These are phyloP conservation scores for Chaetomiaceae sp. DNA, from an alignment of 2,329 filamentous ascomycete genomes.

Conservation along the genomic window DNA sequence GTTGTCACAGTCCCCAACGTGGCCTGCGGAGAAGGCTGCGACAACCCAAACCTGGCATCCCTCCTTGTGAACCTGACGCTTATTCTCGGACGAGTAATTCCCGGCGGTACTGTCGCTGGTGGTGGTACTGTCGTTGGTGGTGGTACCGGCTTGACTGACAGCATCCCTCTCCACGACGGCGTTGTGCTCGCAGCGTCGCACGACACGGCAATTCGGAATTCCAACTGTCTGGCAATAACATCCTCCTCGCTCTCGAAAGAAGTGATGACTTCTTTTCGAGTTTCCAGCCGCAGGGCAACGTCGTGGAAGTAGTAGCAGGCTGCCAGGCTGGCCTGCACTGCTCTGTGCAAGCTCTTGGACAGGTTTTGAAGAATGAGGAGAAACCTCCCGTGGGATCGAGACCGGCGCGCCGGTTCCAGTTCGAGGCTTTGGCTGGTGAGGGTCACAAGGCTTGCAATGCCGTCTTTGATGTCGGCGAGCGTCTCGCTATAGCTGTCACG, in stretches of 20 bases:
- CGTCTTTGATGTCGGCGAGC: not conserved
- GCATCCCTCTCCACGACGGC: no score
- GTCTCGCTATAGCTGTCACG: not conserved
- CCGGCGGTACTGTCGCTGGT: no score
- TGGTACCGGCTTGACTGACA: no score
- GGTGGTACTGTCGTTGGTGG: no score
- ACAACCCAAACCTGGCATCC: no score
- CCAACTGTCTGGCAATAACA: not conserved
- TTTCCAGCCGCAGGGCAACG: slow-evolving; percentile 21
- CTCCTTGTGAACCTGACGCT: no score
- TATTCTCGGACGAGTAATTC: no score
- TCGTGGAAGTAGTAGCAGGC: slow-evolving; percentile 22
- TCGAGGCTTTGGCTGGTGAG: not conserved
- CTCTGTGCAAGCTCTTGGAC: slow-evolving; percentile 24
- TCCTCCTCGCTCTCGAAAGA: slow-evolving; percentile 22
- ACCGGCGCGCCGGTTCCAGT: not conserved
- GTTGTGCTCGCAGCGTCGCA: no score
- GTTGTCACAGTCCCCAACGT: no score
- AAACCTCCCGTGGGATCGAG: not conserved
- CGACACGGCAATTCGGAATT: no score
- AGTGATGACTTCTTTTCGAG: slow-evolving; percentile 11
- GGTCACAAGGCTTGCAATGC: not conserved
- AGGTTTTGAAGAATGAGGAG: slow-evolving; percentile 16
- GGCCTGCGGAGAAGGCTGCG: no score
- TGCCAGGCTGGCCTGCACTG: slow-evolving; percentile 21